phyloP scores from a whole-genome alignment of 2,329 filamentous ascomycete species.

The Cercospora janseana region DNA sequence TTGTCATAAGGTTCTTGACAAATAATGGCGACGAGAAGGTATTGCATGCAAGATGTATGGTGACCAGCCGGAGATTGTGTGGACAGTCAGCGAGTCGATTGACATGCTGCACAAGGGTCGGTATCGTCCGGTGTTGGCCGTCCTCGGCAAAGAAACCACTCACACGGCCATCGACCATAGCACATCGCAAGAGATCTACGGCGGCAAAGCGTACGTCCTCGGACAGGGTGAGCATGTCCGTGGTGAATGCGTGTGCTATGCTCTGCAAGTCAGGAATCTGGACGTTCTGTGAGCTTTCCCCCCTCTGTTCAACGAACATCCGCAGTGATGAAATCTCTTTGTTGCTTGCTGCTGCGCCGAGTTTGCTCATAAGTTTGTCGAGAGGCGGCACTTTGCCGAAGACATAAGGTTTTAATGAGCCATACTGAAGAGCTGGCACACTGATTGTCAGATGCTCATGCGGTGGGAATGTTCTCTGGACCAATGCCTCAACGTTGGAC shows the following conservation, averaged over 20 bases:
- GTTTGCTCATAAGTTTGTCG: constrained; percentile 75
- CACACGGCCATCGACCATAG: constrained; percentile 73
- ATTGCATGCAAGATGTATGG: constrained; percentile 80
- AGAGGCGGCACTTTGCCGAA: constrained; percentile 80
- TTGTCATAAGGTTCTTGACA: constrained; percentile 44
- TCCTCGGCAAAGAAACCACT: constrained; percentile 84
- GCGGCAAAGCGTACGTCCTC: constrained; percentile 71
- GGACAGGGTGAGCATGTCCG: constrained; percentile 49
- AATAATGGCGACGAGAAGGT: constrained; percentile 76
- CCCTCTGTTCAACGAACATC: constrained; percentile 66
- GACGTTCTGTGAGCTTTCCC: constrained; percentile 61
- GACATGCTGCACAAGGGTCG: constrained; percentile 59
- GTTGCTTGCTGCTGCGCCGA: constrained; percentile 62
- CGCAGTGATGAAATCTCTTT: constrained; percentile 63
- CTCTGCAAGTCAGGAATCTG: constrained; percentile 67
- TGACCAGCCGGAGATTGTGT: constrained; percentile 79
- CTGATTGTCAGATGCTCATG: constrained; percentile 73
- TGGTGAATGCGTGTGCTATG: constrained; percentile 50
- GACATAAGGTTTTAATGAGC: constrained; percentile 64
- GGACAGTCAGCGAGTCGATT: constrained; percentile 61
- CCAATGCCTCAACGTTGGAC: constrained; percentile 68
- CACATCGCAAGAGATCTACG: constrained; percentile 79
- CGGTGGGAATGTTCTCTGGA: constrained; percentile 70
- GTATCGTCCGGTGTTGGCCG: constrained; percentile 58
- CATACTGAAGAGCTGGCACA: constrained; percentile 67